A percentile compares a stretch with the other conserved stretches of the same genome.
Evolutionary conservation across 2,329 filamentous ascomycete genomes (phyloP).

Genomic region (Neopestalotiopsis sp.): DNA sequence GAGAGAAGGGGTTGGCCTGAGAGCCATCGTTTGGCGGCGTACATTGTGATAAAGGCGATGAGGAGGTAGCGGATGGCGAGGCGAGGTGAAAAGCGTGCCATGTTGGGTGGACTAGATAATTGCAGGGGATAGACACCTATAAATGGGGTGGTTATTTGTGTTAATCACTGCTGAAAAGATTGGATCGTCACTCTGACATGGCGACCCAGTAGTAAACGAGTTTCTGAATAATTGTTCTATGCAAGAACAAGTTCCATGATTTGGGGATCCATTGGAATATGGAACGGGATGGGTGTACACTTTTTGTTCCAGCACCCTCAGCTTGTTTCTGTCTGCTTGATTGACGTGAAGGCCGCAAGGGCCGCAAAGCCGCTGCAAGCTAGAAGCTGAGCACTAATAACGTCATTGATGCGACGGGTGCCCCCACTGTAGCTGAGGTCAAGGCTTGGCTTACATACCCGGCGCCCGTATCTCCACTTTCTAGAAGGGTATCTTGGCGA

Average conservation of each 20-base stretch:
- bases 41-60: slow-evolving; percentile 35
- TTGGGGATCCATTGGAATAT: not conserved
- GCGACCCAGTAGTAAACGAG: not conserved
- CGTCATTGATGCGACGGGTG: slow-evolving; percentile 3
- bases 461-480: not conserved
- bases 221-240: not conserved
- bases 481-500: not conserved
- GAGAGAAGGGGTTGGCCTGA: slow-evolving; percentile 49
- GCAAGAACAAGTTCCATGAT: not conserved
- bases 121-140: not conserved
- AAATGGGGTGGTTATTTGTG: not conserved
- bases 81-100: slow-evolving; percentile 8
- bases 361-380: not conserved
- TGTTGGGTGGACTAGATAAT: not conserved
- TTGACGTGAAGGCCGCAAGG: not conserved
- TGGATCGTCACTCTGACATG: slow-evolving; percentile 10
- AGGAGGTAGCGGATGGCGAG: slow-evolving; percentile 36
- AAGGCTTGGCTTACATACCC: slow-evolving; percentile 4
- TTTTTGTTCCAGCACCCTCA: not conserved
- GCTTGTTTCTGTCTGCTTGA: not conserved
- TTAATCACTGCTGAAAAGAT: not conserved
- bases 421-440: not conserved
- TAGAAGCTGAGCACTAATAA: not conserved
- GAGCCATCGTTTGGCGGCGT: slow-evolving; percentile 46
- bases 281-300: not conserved